Evolutionary conservation across 768 basidiomycete species (phyloP), one percentile per base, ranked within the genome.

Genomic region (Scleroderma citrinum): DNA sequence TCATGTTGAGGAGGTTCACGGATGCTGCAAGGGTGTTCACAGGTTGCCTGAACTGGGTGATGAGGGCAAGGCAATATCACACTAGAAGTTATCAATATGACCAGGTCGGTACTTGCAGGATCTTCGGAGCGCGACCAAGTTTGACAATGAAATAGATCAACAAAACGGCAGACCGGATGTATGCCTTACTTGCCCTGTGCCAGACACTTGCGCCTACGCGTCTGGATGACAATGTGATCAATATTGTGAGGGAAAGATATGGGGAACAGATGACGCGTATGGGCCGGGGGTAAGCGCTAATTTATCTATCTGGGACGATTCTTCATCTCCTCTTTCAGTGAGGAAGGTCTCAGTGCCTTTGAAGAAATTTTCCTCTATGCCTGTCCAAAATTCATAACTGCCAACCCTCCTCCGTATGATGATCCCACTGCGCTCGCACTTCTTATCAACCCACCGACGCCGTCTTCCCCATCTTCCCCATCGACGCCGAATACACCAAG

Each of bases 141-240:
- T 30, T 17, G 43, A 39, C 16, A 21, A 29, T 29, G 5, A 21
- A 3, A 32, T 58, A 92, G 89, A 96, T 99, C 69, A 92, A 86
- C 72, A 97, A 97, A 76, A 94, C 89, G 16, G 94, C 92, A 3
- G 96, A 99, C 62, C 76, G 96, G 40, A 99, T 98, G 94, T 95
- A 97, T 60, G 93, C 93, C 5, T 69, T 99, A 29, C 89, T 97
- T 54, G 91, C 93, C 7, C 82, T 99, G 51, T 95, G 92, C 71
- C 87, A 92, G 57, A 87, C 90, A 1, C 77, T 98, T 8, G 92
- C 93, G 3, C 94, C 96, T 2, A 93, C 86, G 48, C 78, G 93
- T 49, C 72, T 95, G 53, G 95, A 98, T 60, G 94, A 96, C 64
- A 92, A 92, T 62, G 93, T 95, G 61, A 85, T 92, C 68, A 86